Conservation (phyloP, 345 rosid genomes). For the Ceriops zippeliana region DNA sequence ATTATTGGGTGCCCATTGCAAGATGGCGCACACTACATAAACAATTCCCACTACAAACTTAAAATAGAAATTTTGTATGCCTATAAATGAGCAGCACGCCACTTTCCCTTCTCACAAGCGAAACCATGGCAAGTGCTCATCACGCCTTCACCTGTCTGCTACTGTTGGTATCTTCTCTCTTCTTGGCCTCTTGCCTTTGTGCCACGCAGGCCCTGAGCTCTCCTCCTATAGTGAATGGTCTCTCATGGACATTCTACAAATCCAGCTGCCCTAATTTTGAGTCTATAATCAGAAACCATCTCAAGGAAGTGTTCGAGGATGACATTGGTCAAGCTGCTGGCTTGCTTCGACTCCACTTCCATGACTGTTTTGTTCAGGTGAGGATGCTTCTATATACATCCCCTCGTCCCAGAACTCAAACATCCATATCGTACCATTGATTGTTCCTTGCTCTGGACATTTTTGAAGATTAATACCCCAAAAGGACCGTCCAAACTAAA, state of each 20-base stretch:
- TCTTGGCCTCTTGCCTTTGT: constrained; percentile 9
- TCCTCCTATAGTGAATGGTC: constrained; percentile 47
- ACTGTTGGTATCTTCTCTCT: constrained; percentile 14
- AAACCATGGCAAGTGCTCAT: constrained; percentile 6
- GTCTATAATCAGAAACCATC: constrained; percentile 47
- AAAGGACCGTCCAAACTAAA: too few species aligned
- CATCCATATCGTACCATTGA: too few species aligned
- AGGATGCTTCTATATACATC: too few species aligned
- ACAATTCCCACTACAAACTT: too few species aligned
- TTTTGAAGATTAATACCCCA: too few species aligned
- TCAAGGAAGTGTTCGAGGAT: constrained; percentile 52
- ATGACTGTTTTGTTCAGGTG: constrained; percentile 94
- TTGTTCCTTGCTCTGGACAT: too few species aligned
- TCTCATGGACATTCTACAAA: constrained; percentile 67
- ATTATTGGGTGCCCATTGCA: too few species aligned
- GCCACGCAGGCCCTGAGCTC: constrained; percentile 15
- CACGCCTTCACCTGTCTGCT: constrained; percentile 12
- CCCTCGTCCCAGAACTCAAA: too few species aligned
- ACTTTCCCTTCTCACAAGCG: too few species aligned
- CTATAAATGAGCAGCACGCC: too few species aligned
- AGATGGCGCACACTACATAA: too few species aligned
- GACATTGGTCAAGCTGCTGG: constrained; percentile 94
- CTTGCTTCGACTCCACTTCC: constrained; percentile 86
- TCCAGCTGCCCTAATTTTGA: constrained; percentile 62
- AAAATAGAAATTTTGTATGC: too few species aligned